phyloP scores from a whole-genome alignment of 805 yeast species.

The Lachancea kluyveri region DNA sequence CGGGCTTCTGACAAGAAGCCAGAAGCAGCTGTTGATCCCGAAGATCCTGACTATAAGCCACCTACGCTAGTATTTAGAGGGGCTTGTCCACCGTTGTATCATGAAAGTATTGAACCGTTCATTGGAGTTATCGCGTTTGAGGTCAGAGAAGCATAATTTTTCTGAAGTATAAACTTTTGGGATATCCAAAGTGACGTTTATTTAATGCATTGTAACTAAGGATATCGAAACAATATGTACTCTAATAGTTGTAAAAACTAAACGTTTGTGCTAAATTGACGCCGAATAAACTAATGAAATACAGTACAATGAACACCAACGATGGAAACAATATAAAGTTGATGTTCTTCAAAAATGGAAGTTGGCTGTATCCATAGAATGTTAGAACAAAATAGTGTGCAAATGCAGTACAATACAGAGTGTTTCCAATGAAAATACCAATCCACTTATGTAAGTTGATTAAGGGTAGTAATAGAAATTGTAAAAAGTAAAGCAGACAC shows the following conservation, averaged over 20 bases:
- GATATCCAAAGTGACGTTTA: neutral
- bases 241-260: slow-evolving; percentile 19
- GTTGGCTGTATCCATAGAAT: slow-evolving; percentile 80
- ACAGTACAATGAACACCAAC: slow-evolving; percentile 49
- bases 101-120: slow-evolving; percentile 5
- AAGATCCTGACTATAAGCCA: slow-evolving; percentile 5
- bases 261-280: slow-evolving; percentile 61
- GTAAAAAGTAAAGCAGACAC: slow-evolving; percentile 67
- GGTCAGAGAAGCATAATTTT: neutral
- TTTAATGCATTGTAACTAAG: neutral
- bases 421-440: slow-evolving; percentile 69
- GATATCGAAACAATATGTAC: too few relatives aligned
- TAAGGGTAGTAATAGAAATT: slow-evolving; percentile 69
- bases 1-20: slow-evolving; percentile 1
- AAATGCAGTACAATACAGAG: slow-evolving; percentile 66
- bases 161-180: neutral
- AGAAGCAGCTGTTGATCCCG: slow-evolving; percentile 2
- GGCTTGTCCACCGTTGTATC: slow-evolving; percentile 3
- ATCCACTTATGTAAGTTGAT: slow-evolving; percentile 58
- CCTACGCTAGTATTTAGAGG: slow-evolving; percentile 6
- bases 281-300: slow-evolving; percentile 58
- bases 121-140: slow-evolving; percentile 6
- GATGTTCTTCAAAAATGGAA: slow-evolving; percentile 60
- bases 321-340: slow-evolving; percentile 60
- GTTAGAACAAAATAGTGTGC: slow-evolving; percentile 74